These are phyloP conservation scores for Sporothrix inflata DNA, from an alignment of 2,329 filamentous ascomycete genomes.

Conservation along the genomic window DNA sequence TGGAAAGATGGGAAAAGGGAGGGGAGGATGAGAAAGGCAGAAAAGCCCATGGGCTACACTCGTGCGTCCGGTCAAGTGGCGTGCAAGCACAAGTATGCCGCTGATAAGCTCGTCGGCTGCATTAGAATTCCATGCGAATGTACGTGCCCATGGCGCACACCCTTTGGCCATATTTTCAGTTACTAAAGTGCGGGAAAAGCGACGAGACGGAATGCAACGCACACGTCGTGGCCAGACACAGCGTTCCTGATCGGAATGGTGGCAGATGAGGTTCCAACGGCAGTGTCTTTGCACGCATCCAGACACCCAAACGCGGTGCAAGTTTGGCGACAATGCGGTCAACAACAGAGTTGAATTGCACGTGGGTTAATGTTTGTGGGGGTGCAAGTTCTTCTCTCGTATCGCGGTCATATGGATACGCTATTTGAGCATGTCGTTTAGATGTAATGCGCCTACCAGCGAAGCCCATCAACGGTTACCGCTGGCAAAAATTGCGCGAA, in stretches of 20 bases:
- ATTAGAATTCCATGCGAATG: neutral
- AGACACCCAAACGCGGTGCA: neutral
- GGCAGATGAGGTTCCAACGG: neutral
- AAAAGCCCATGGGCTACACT: too few species aligned
- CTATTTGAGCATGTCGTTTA: neutral
- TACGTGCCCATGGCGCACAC: neutral
- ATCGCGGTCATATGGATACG: neutral
- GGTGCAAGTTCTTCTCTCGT: neutral
- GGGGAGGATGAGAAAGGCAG: neutral
- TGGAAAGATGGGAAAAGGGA: neutral
- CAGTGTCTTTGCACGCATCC: neutral
- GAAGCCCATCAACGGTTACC: too few species aligned
- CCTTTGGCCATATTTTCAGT: neutral
- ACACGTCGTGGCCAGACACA: neutral
- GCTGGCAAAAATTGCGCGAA: neutral
- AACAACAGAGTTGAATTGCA: neutral
- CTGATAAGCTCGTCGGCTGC: neutral
- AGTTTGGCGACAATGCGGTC: neutral
- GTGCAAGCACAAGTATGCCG: neutral
- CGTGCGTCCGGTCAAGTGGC: too few species aligned
- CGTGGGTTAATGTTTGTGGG: neutral
- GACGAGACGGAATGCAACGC: neutral
- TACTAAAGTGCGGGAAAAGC: neutral
- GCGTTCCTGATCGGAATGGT: slow-evolving; percentile 1
- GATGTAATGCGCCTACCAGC: neutral